Evolutionary conservation across 371 early-diverging fungal species (phyloP), one percentile per base, ranked within the genome.

Genomic region (Syncephalastrum monosporum): DNA sequence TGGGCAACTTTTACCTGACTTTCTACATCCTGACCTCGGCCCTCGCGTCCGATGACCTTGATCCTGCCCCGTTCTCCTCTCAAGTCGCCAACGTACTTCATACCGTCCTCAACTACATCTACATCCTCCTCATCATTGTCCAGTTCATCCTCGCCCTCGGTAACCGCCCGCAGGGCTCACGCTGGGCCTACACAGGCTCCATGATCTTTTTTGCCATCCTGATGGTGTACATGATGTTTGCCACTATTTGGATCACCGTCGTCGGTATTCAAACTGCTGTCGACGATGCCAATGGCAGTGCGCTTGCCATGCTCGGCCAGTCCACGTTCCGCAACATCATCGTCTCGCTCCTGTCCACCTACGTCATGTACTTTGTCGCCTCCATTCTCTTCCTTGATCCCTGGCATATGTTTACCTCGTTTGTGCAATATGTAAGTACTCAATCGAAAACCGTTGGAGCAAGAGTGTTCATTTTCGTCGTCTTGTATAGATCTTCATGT

Each of bases 161-260:
- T 62, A 93, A 93, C 63, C 79, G 91, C 42, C 93, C 93, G 42
- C 90, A 91, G 68, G 91, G 91, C 47, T 84, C 83, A 19, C 79
- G 82, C 60, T 81, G 82, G 72, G 74, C 87, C 7, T 91, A 88
- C 67, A 81, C 77, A n/a, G 50, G 75, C 21, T 76, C 72, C 59
- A 72, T 74, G 47, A 25, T 64, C 44, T 68, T 75, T 42, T 69
- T 73, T 59, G 71, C 71, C 5, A 85, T 89, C 29, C 89, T 91
- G 71, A 76, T 85, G 85, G 67, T 70, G 3, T 85, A 85, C 53
- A 79, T 83, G 70, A 68, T 83, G 53, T 83, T 83, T 59, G 80
- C 78, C 16, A 77, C 83, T 14, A 61, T 68, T 0, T 71, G 82
- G 79, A 78, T 85, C 42, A 81, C 83, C 0, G 63, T 70, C 12